Evolutionary conservation across 1,284 basidiomycete species (phyloP).

Genomic region (Laetiporus sulphureus): DNA sequence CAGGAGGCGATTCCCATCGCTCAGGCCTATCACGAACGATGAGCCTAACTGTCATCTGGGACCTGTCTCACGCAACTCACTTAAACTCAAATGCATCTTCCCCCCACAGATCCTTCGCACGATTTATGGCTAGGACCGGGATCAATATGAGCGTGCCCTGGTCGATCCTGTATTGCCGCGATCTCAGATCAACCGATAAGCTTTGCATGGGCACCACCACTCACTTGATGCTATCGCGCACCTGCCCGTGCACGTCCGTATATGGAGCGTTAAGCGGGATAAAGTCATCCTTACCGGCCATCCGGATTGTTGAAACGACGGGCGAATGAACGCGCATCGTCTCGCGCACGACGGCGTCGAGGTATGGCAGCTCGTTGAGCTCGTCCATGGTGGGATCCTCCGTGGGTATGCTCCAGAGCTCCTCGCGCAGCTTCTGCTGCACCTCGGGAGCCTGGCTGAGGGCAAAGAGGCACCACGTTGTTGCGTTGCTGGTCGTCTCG

Average conservation of each 20-base stretch:
- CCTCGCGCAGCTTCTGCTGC: slow-evolving; percentile 65
- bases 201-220: not conserved
- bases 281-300: slow-evolving; percentile 43
- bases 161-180: slow-evolving; percentile 23
- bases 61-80: slow-evolving; percentile 20
- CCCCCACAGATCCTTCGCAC: slow-evolving; percentile 45
- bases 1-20: slow-evolving; percentile 47
- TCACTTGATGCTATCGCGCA: slow-evolving; percentile 21
- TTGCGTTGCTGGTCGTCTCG: slow-evolving; percentile 50
- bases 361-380: slow-evolving; percentile 50
- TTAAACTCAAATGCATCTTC: slow-evolving; percentile 46
- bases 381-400: slow-evolving; percentile 47
- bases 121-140: slow-evolving; percentile 43
- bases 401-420: slow-evolving; percentile 40
- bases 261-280: slow-evolving; percentile 27
- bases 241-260: slow-evolving; percentile 20
- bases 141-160: slow-evolving; percentile 43
- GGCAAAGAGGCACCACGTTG: slow-evolving; percentile 59
- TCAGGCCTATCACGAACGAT: slow-evolving; percentile 40
- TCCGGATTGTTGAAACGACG: slow-evolving; percentile 47
- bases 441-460: slow-evolving; percentile 48
- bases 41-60: not conserved
- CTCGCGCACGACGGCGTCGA: slow-evolving; percentile 69
- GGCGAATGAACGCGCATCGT: slow-evolving; percentile 63
- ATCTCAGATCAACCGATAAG: not conserved